Percentiles rank a stretch among this genome's conserved stretches.
Conservation (phyloP, 495 filamentous ascomycete genomes). For the Penicillium subrubescens region DNA sequence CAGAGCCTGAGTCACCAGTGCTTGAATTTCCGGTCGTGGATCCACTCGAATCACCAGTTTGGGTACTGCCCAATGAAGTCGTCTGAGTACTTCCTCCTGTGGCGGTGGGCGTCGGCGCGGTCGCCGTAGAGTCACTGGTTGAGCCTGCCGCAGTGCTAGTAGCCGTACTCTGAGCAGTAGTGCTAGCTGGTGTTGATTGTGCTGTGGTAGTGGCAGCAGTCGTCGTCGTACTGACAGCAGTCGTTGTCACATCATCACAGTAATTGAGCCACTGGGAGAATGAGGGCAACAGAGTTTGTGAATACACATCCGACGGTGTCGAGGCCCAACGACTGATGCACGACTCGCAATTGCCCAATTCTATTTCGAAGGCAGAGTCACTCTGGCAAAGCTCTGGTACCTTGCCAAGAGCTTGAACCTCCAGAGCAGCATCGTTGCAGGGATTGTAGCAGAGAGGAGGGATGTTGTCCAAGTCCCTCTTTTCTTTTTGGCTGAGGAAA, state of each 20-base stretch:
- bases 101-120: background rate
- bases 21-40: background rate
- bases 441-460: conserved; percentile 53
- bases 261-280: conserved; percentile 25
- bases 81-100: background rate
- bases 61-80: background rate
- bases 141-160: background rate
- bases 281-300: conserved; percentile 15
- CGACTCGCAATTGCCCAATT: conserved; percentile 39
- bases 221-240: conserved; percentile 7
- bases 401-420: conserved; percentile 52
- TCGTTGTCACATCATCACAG: conserved; percentile 20
- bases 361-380: conserved; percentile 41
- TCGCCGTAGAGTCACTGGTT: background rate
- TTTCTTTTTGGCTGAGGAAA: background rate
- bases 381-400: conserved; percentile 43
- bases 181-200: conserved; percentile 6
- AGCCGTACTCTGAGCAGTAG: background rate
- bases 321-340: conserved; percentile 16
- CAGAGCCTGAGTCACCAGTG: background rate
- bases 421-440: conserved; percentile 53
- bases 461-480: conserved; percentile 15
- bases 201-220: background rate
- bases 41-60: background rate
- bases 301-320: conserved; percentile 9